A percentile compares a stretch with the other conserved stretches of the same genome.
These are phyloP conservation scores for Orobanche coerulescens DNA, from an alignment of 257 asterid species.

Conservation along the genomic window DNA sequence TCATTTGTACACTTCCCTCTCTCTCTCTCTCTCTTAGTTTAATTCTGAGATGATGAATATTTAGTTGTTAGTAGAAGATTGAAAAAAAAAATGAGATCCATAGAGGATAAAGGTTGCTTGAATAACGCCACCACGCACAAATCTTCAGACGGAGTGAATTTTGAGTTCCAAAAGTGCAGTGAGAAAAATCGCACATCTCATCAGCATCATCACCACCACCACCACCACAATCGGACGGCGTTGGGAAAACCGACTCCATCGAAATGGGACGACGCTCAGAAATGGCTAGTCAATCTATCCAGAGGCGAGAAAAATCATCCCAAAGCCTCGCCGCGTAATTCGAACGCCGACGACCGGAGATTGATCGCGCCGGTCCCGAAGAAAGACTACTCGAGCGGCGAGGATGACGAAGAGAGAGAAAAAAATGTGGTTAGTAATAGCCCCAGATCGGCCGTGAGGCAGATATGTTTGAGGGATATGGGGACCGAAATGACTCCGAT, in stretches of 20 bases:
- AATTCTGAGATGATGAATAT: not conserved
- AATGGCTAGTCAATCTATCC: slow-evolving; percentile 88
- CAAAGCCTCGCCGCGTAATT: slow-evolving; percentile 70
- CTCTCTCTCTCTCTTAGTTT: not conserved
- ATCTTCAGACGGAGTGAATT: too few species aligned
- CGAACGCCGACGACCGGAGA: slow-evolving; percentile 84
- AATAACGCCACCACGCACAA: slow-evolving; percentile 40
- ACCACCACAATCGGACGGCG: slow-evolving; percentile 39
- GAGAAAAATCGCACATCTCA: slow-evolving; percentile 31
- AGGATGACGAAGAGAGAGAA: slow-evolving; percentile 24
- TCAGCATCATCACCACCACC: slow-evolving; percentile 53
- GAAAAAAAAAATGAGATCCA: slow-evolving; percentile 42
- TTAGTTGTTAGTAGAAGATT: not conserved
- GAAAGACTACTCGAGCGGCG: slow-evolving; percentile 5
- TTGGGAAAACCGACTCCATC: slow-evolving; percentile 84
- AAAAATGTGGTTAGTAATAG: slow-evolving; percentile 50
- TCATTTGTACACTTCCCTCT: too few species aligned
- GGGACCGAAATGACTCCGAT: slow-evolving; percentile 97
- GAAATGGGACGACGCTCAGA: slow-evolving; percentile 98
- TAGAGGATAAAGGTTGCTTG: slow-evolving; percentile 74
- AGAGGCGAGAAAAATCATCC: slow-evolving; percentile 49
- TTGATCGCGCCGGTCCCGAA: slow-evolving; percentile 57
- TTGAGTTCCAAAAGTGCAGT: too few species aligned
- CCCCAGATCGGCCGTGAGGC: slow-evolving; percentile 43
- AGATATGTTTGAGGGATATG: slow-evolving; percentile 83